phyloP scores from a whole-genome alignment of 2,329 filamentous ascomycete species.

The Teratosphaeria gauchensis region DNA sequence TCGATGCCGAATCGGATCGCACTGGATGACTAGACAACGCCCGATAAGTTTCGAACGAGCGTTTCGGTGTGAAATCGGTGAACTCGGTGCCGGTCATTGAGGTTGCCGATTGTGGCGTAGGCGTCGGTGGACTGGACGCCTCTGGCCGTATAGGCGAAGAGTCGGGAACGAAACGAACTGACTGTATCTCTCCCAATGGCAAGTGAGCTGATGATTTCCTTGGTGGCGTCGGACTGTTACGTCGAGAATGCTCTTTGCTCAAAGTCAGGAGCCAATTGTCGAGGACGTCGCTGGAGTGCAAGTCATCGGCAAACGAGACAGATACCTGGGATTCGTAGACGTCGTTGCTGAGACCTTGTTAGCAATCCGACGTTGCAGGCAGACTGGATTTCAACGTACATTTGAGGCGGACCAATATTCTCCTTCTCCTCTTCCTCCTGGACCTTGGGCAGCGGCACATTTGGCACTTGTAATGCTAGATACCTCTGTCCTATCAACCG shows the following conservation, averaged over 20 bases:
- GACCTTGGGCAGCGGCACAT: not conserved
- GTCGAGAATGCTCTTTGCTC: slow-evolving; percentile 12
- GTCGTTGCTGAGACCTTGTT: slow-evolving; percentile 8
- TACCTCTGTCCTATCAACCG: slow-evolving; percentile 17
- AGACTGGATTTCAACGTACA: slow-evolving; percentile 3
- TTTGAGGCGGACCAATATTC: not conserved
- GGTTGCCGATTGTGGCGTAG: slow-evolving; percentile 17
- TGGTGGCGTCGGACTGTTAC: slow-evolving; percentile 4
- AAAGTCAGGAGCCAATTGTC: slow-evolving; percentile 20
- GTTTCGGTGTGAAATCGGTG: slow-evolving; percentile 14
- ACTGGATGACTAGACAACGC: slow-evolving; percentile 16
- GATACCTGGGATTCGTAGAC: slow-evolving; percentile 25
- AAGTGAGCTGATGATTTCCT: slow-evolving; percentile 5
- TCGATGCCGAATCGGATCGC: not conserved
- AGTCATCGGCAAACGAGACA: slow-evolving; percentile 23
- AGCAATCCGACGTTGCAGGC: not conserved
- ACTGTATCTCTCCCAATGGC: slow-evolving; percentile 1
- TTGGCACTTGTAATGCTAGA: slow-evolving; percentile 13
- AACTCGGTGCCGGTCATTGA: slow-evolving; percentile 18
- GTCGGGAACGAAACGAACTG: not conserved
- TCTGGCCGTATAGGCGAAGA: slow-evolving; percentile 18
- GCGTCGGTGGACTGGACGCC: slow-evolving; percentile 23
- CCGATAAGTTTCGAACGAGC: slow-evolving; percentile 13
- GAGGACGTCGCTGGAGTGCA: slow-evolving; percentile 16
- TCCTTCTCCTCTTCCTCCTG: not conserved